Conservation (phyloP, 345 rosid species). For the Conringia planisiliqua region DNA sequence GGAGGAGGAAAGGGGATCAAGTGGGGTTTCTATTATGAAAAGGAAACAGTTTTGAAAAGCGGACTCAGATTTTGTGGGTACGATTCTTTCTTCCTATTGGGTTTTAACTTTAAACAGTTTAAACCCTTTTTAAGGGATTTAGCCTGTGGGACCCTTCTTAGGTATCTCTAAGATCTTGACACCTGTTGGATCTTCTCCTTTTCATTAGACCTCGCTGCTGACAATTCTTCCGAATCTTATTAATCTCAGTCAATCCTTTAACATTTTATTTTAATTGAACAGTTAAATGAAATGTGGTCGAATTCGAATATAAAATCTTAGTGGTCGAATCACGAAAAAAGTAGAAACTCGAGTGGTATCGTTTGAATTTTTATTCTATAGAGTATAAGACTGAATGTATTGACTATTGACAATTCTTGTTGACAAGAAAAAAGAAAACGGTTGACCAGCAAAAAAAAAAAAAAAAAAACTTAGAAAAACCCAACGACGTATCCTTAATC, state of each 20-base stretch:
- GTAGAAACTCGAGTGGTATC: background rate
- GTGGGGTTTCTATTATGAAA: conserved; percentile 19
- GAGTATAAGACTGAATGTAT: background rate
- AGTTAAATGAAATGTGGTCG: background rate
- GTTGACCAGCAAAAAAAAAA: background rate
- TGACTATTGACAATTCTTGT: background rate
- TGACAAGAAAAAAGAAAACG: background rate
- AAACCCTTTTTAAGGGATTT: conserved; percentile 3
- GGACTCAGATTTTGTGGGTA: conserved; percentile 11
- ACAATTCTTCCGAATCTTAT: background rate
- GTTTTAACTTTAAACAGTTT: too few relatives aligned
- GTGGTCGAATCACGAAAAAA: background rate
- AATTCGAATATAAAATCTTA: background rate
- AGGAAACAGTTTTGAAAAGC: conserved; percentile 31
- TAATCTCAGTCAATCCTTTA: background rate
- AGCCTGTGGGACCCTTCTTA: background rate
- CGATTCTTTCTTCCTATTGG: conserved; percentile 5
- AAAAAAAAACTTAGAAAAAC: background rate
- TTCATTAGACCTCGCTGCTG: conserved; percentile 2
- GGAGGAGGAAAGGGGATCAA: conserved; percentile 6
- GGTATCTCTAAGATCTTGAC: conserved; percentile 19
- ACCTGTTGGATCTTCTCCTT: conserved; percentile 9
- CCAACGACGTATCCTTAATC: background rate
- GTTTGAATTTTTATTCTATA: background rate
- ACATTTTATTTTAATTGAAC: background rate